These are phyloP conservation scores for Paraphaeosphaeria minitans DNA, from an alignment of 2,329 filamentous ascomycete genomes.

Conservation along the genomic window DNA sequence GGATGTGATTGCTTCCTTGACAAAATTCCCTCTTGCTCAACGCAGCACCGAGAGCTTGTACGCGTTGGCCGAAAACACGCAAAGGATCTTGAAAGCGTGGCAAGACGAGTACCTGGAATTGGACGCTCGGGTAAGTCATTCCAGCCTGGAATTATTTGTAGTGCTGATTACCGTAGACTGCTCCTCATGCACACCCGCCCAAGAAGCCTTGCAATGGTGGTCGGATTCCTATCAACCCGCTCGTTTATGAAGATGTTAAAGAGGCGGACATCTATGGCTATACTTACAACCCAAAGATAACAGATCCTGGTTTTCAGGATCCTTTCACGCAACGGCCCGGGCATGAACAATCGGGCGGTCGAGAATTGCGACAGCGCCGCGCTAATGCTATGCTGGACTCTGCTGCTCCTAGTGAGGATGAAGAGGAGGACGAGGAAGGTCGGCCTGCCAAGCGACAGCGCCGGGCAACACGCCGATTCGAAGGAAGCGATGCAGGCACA, in stretches of 20 bases:
- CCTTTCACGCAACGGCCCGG: constrained; percentile 59
- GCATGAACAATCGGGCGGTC: constrained; percentile 51
- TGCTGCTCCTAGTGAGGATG: constrained; percentile 45
- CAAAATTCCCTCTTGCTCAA: constrained; percentile 48
- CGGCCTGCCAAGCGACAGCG: constrained; percentile 41
- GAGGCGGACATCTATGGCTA: constrained; percentile 67
- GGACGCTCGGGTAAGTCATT: constrained; percentile 49
- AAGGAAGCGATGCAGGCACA: constrained; percentile 38
- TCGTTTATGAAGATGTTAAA: constrained; percentile 64
- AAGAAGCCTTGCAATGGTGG: constrained; percentile 58
- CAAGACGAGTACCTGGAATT: constrained; percentile 65
- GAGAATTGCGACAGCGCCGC: constrained; percentile 54
- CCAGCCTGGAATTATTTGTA: not conserved
- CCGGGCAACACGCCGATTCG: constrained; percentile 43
- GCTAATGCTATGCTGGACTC: constrained; percentile 47
- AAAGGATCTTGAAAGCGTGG: constrained; percentile 58
- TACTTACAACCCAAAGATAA: constrained; percentile 59
- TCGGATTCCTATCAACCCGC: constrained; percentile 51
- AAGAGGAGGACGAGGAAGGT: constrained; percentile 41
- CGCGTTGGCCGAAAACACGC: constrained; percentile 59
- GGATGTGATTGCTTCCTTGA: constrained; percentile 50
- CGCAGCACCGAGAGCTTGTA: constrained; percentile 61
- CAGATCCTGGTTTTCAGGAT: constrained; percentile 57
- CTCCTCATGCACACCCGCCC: constrained; percentile 55
- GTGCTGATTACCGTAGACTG: constrained; percentile 48